Evolutionary conservation across 2,329 filamentous ascomycete species (phyloP).

Genomic region (Grosmannia penicillata): DNA sequence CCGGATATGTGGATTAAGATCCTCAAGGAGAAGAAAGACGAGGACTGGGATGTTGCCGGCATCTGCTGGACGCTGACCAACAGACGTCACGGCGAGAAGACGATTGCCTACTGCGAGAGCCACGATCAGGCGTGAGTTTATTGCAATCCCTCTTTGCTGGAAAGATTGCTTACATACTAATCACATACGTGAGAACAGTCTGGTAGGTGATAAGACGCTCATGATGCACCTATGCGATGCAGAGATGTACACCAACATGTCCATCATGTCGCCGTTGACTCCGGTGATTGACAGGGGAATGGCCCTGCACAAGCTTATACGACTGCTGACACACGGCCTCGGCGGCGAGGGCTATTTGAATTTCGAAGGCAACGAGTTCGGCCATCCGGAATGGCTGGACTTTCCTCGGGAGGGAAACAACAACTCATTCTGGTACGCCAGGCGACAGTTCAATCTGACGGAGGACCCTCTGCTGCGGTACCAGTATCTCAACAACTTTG

Average conservation of each 20-base stretch:
- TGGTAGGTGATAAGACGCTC: slow-evolving; percentile 91
- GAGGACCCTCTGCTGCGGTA: slow-evolving; percentile 80
- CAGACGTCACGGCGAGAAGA: slow-evolving; percentile 89
- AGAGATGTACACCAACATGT: slow-evolving; percentile 98
- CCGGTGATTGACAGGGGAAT: slow-evolving; percentile 82
- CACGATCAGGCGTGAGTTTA: slow-evolving; percentile 92
- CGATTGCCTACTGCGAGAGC: slow-evolving; percentile 92
- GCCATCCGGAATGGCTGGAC: slow-evolving; percentile 96
- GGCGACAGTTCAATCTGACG: slow-evolving; percentile 83
- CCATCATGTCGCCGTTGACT: slow-evolving; percentile 66
- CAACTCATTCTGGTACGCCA: slow-evolving; percentile 89
- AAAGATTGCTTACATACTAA: too few relatives aligned
- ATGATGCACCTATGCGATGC: slow-evolving; percentile 98
- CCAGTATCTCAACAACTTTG: slow-evolving; percentile 84
- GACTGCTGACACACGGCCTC: slow-evolving; percentile 76
- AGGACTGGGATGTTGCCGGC: slow-evolving; percentile 79
- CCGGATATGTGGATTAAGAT: slow-evolving; percentile 99
- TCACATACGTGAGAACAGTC: too few relatives aligned
- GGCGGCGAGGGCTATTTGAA: slow-evolving; percentile 96
- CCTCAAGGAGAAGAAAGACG: slow-evolving; percentile 81
- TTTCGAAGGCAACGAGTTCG: slow-evolving; percentile 98
- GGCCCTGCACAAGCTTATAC: slow-evolving; percentile 93
- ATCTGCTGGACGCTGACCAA: slow-evolving; percentile 85
- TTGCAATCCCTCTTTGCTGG: too few relatives aligned
- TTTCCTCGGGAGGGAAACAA: slow-evolving; percentile 88